Evolutionary conservation across 2,329 filamentous ascomycete genomes (phyloP).

Genomic region (Cladorrhinum sp.): DNA sequence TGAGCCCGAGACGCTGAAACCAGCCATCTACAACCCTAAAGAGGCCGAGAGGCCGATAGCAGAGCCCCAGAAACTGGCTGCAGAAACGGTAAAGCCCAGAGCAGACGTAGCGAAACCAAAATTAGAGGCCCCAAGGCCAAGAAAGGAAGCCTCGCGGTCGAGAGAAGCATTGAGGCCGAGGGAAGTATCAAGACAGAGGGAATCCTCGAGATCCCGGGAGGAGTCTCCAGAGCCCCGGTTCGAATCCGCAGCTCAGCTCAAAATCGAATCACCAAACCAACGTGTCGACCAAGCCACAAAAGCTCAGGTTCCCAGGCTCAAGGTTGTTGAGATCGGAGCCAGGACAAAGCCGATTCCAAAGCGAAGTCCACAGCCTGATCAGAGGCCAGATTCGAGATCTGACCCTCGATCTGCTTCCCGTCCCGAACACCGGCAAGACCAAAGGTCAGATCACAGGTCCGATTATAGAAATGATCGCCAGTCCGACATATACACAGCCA

Average conservation of each 20-base stretch:
- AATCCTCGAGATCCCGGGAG: background rate
- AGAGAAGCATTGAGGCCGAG: background rate
- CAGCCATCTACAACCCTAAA: background rate
- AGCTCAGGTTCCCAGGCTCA: slow-evolving; percentile 18
- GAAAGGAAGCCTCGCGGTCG: background rate
- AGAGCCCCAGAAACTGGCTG: background rate
- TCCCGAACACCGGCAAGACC: background rate
- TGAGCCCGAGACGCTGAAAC: slow-evolving; percentile 15
- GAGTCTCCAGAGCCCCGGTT: slow-evolving; percentile 14
- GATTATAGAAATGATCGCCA: background rate
- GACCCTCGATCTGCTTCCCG: slow-evolving; percentile 7
- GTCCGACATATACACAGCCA: background rate
- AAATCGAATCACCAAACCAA: slow-evolving; percentile 13
- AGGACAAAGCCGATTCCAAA: slow-evolving; percentile 9
- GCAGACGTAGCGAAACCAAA: background rate
- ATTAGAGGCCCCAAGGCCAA: background rate
- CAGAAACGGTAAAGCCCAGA: background rate
- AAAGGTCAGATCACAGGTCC: background rate
- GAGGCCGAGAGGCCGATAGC: background rate
- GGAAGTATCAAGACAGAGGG: background rate
- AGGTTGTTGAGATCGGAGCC: slow-evolving; percentile 24
- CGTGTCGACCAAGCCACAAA: slow-evolving; percentile 18
- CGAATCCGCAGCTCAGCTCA: slow-evolving; percentile 14
- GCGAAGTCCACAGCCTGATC: background rate
- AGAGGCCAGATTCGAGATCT: slow-evolving; percentile 1